phyloP scores from a whole-genome alignment of 2,329 filamentous ascomycete species.

The Diaporthe aspalathi region DNA sequence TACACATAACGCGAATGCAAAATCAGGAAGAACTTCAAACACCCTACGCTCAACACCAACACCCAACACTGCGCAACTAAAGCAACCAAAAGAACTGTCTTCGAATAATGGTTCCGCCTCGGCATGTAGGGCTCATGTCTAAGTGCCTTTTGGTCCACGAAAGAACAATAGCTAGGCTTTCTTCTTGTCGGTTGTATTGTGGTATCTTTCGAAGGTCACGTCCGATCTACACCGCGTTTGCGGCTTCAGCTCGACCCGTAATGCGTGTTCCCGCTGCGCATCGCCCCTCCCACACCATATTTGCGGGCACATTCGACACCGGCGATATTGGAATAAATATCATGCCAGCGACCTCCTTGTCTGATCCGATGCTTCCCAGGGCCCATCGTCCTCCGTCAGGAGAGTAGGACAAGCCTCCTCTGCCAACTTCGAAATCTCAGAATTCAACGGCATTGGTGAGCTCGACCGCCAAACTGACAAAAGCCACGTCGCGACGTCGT shows the following conservation, averaged over 20 bases:
- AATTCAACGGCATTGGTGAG: too few relatives aligned
- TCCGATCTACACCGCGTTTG: not conserved
- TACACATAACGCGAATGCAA: too few relatives aligned
- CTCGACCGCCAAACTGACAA: not conserved
- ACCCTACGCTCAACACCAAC: too few relatives aligned
- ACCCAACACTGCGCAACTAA: too few relatives aligned
- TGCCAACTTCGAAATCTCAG: not conserved
- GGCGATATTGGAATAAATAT: not conserved
- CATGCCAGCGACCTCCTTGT: not conserved
- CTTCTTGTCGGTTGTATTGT: not conserved
- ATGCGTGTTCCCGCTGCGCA: not conserved
- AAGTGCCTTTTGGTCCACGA: too few relatives aligned
- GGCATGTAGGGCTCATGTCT: not conserved
- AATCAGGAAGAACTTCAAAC: too few relatives aligned
- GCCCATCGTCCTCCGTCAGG: not conserved
- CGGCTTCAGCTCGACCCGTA: not conserved
- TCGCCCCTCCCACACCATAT: not conserved
- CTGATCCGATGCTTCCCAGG: too few relatives aligned
- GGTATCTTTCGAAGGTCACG: not conserved
- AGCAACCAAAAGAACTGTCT: too few relatives aligned
- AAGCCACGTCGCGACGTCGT: too few relatives aligned
- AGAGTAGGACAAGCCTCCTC: not conserved
- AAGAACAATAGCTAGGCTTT: not conserved
- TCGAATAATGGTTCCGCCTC: not conserved
- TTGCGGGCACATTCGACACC: not conserved